Base-by-base conservation (phyloP, 495 filamentous ascomycete genomes). In the Aspergillus coremiiformis region DNA sequence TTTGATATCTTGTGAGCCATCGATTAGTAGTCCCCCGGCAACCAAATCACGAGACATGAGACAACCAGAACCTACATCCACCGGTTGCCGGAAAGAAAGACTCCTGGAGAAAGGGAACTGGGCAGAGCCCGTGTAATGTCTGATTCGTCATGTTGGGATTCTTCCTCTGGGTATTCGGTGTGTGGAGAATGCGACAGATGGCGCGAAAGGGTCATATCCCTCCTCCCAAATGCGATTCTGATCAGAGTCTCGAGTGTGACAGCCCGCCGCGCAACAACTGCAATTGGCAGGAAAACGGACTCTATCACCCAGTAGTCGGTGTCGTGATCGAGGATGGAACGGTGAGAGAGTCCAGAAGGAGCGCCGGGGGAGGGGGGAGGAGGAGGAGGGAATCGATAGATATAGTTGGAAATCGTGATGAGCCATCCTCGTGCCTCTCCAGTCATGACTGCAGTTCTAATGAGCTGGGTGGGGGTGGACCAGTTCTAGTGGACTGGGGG, bases 31-130 rank as follows among this genome's bases (percentile, higher is more conserved):
- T 55, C 48, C 52, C 53, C 30, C 24, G 37, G 20, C 37, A 19
- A 44, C 19, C 15, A 21, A 10, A 15, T 5, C 14, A 39, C 27
- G 14, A 12, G 48, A 19, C n/a, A 17, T 23, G 26, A 14, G 44
- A 17, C 14, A 21, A 33, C 14, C 17, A 52, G 8, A 44, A 43
- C 61, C 71, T 78, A 90, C 86, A 86, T 65, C 87, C 87, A 57
- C 78, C 82, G 26, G 52, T 67, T 12, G 61, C 56, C 4, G 82
- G 77, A 54, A 87, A 92, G 9, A 75, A 65, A 10, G 66, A 61
- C 56, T 76, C 74, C 58, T 85, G 76, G 37, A 83, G 66, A 60
- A 90, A 89, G 6, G 86, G 87, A 30, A 70, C 39, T 20, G 80
- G 79, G 62, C 87, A 92, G 5, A 64, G 55, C 43, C 80, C 81